Percentiles rank a stretch among this genome's conserved stretches.
Conservation (phyloP, 2,329 filamentous ascomycete genomes). For the Xylariales sp. region DNA sequence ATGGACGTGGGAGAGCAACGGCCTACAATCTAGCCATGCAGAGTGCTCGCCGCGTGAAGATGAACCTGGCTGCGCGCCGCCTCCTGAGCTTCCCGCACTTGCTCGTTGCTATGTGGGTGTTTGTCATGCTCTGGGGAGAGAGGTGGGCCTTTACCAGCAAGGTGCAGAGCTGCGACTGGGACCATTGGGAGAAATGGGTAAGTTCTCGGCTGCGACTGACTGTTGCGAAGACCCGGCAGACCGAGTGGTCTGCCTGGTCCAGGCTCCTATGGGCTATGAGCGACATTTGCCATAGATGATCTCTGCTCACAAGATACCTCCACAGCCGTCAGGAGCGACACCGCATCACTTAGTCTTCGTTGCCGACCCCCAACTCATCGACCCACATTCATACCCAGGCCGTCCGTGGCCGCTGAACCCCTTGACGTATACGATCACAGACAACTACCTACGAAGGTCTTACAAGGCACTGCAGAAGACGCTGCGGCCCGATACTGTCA, state of each 20-base stretch:
- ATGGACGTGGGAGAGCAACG: constrained; percentile 35
- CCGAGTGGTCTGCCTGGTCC: background rate
- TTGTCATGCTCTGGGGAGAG: constrained; percentile 81
- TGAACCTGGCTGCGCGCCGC: constrained; percentile 46
- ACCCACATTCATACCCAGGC: constrained; percentile 91
- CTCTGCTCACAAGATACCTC: constrained; percentile 2
- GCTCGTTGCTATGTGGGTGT: constrained; percentile 68
- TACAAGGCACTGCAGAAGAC: constrained; percentile 73
- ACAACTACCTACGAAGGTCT: constrained; percentile 81
- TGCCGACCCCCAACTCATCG: constrained; percentile 87
- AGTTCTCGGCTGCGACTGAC: too few relatives aligned
- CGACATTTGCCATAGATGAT: too few relatives aligned
- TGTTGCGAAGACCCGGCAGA: constrained; percentile 6
- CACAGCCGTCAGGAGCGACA: constrained; percentile 67
- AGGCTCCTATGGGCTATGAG: too few relatives aligned
- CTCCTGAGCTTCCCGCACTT: constrained; percentile 61
- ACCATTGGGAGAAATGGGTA: constrained; percentile 91
- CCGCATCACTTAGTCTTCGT: constrained; percentile 83
- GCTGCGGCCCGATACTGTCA: constrained; percentile 77
- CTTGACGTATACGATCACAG: constrained; percentile 61
- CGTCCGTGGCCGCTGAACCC: constrained; percentile 58
- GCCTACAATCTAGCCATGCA: constrained; percentile 27
- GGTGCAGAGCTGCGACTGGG: constrained; percentile 73
- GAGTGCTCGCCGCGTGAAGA: constrained; percentile 28
- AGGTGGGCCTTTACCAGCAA: constrained; percentile 68